These are phyloP conservation scores for Rosa multiflora DNA, from an alignment of 306 rosid genomes.

Conservation along the genomic window DNA sequence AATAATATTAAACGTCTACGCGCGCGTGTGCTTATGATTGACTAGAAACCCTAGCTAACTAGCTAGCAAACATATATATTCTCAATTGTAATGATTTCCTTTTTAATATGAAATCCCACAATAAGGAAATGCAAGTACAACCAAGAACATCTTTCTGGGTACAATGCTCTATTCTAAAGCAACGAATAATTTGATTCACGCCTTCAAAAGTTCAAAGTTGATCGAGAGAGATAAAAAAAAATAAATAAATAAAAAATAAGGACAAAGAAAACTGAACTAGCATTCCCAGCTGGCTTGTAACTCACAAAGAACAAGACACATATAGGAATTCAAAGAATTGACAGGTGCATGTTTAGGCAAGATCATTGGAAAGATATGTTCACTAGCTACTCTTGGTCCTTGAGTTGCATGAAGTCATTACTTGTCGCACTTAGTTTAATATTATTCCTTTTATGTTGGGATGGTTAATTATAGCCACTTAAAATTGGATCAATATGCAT, in stretches of 20 bases:
- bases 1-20: too few relatives aligned
- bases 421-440: too few relatives aligned
- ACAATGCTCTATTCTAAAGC: conserved; percentile 30
- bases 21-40: conserved; percentile 38
- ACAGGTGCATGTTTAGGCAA: not conserved
- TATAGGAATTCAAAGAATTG: not conserved
- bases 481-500: too few relatives aligned
- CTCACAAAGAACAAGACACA: not conserved
- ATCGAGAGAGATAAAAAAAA: not conserved
- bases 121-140: conserved; percentile 40
- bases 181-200: conserved; percentile 33
- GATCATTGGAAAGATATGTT: too few relatives aligned
- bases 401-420: too few relatives aligned
- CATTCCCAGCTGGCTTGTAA: too few relatives aligned
- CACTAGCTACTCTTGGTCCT: too few relatives aligned
- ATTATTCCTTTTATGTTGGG: too few relatives aligned
- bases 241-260: too few relatives aligned
- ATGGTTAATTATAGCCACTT: too few relatives aligned
- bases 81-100: not conserved
- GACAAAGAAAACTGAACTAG: too few relatives aligned
- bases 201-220: not conserved
- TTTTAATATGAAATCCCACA: conserved; percentile 32
- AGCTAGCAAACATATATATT: too few relatives aligned
- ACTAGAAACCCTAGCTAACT: conserved; percentile 8
- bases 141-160: conserved; percentile 28